Percentiles rank a stretch among this genome's conserved stretches.
These are phyloP conservation scores for Corylus avellana DNA, from an alignment of 306 rosid genomes.

Conservation along the genomic window DNA sequence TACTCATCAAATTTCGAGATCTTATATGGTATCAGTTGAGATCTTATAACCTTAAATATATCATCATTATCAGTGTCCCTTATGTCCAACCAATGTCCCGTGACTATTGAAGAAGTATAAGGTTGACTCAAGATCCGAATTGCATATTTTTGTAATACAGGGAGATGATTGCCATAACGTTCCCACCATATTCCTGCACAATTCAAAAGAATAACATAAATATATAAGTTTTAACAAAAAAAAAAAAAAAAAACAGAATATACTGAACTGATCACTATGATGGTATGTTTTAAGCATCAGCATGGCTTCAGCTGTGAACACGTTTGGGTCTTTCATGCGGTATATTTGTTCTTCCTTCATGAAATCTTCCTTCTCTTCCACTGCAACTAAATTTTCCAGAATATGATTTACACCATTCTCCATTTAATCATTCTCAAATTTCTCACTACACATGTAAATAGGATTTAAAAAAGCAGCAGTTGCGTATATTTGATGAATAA, in stretches of 20 bases:
- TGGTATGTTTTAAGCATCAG: neutral
- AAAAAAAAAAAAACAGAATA: neutral
- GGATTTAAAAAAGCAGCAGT: constrained; percentile 1
- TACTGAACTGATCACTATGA: neutral
- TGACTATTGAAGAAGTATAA: neutral
- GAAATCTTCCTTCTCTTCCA: neutral
- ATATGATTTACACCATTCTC: neutral
- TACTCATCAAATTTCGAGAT: too few species aligned
- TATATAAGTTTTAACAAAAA: neutral
- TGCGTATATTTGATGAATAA: constrained; percentile 6
- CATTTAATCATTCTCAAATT: neutral
- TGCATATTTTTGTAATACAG: neutral
- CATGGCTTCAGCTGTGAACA: neutral
- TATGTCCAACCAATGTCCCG: too few species aligned
- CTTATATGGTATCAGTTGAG: too few species aligned
- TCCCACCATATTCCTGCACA: neutral
- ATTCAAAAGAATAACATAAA: neutral
- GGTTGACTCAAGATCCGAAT: neutral
- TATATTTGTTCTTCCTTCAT: neutral
- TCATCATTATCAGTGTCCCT: too few species aligned
- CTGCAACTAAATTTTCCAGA: neutral
- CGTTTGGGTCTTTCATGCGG: neutral
- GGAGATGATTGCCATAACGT: neutral
- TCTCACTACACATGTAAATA: neutral
- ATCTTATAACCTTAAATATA: too few species aligned